phyloP scores from a whole-genome alignment of 345 rosid species.

The Schrenkiella parvula region DNA sequence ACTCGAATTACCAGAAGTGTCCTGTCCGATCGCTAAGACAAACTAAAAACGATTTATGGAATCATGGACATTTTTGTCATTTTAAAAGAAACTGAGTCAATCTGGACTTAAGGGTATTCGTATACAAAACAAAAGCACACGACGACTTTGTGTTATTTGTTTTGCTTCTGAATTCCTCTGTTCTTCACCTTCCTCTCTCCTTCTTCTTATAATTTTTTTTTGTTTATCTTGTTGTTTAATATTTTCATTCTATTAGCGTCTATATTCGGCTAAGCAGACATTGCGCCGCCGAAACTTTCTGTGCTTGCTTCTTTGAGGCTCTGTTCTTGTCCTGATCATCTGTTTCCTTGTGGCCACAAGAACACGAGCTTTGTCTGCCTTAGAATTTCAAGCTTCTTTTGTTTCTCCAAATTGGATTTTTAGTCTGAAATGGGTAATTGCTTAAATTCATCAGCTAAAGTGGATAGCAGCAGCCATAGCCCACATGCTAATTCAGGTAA shows the following conservation, averaged over 20 bases:
- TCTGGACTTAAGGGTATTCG: background rate
- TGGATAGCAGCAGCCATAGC: constrained; percentile 52
- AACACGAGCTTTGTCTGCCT: constrained; percentile 12
- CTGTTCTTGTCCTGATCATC: constrained; percentile 4
- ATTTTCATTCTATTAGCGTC: background rate
- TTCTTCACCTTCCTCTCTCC: constrained; percentile 22
- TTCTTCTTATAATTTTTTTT: background rate
- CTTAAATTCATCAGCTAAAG: constrained; percentile 59
- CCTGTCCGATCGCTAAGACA: background rate
- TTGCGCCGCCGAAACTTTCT: background rate
- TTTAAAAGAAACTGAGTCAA: background rate
- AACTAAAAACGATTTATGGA: background rate
- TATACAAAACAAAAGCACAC: background rate
- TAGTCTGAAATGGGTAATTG: constrained; percentile 63
- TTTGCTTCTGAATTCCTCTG: constrained; percentile 2
- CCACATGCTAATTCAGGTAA: constrained; percentile 57
- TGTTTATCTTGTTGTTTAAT: background rate
- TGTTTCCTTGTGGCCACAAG: background rate
- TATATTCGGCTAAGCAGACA: background rate
- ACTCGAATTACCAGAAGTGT: background rate
- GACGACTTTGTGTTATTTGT: constrained; percentile 1
- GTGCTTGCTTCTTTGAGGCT: background rate
- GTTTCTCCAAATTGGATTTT: background rate
- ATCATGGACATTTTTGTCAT: background rate
- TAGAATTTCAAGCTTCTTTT: background rate